Evolutionary conservation across 768 basidiomycete species (phyloP), one percentile per base, ranked within the genome.

Genomic region (Lactarius sanguifluus): DNA sequence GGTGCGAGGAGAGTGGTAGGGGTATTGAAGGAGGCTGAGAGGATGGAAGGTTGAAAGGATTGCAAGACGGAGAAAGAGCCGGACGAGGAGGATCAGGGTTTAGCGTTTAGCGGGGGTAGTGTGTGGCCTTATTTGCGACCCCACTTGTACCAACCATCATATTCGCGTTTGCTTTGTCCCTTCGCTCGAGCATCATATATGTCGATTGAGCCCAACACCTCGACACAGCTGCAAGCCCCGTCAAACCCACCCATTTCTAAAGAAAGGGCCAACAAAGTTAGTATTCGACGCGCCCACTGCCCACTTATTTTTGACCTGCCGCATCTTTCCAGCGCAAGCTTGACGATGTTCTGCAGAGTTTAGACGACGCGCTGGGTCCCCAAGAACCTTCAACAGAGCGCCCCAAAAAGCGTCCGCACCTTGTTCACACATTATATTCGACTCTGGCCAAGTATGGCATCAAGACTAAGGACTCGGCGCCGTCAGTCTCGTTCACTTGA

Each of bases 391-490:
- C 64, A 71, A 77, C 67, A 63, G 78, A 77, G 36, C 76, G 71
- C 28, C 76, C 78, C 3, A 79, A 86, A n/a, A 83, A 82, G 25
- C 86, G 88, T 70, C 82, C 79, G 54, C 76, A 79, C 25, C 79
- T 83, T 7, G 73, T 80, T 59, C 85, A 81, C 16, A 88, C 90
- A 1, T 73, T 94, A 3, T 94, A 92, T 74, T 87, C 91, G 1
- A 89, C 89, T 2, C 80, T 94, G 54, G 83, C 88, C 55, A 93
- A 91, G 77, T 91, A 92, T 73, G 88, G 88, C 5, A 83, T 89
- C 50, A 85, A 81, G 71, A 76, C 81, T 15, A 87, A 81, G 71
- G 81, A 82, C 64, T 61, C 79, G 12, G 77, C 73, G 57, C 73
- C 78, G 74, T 75, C 74, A 73, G 75, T 73, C 41, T 50, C 43